Percentiles rank a stretch among this genome's conserved stretches.
These are phyloP conservation scores for Nitzschia putrida DNA, from an alignment of 108 stramenopile genomes.

Conservation along the genomic window DNA sequence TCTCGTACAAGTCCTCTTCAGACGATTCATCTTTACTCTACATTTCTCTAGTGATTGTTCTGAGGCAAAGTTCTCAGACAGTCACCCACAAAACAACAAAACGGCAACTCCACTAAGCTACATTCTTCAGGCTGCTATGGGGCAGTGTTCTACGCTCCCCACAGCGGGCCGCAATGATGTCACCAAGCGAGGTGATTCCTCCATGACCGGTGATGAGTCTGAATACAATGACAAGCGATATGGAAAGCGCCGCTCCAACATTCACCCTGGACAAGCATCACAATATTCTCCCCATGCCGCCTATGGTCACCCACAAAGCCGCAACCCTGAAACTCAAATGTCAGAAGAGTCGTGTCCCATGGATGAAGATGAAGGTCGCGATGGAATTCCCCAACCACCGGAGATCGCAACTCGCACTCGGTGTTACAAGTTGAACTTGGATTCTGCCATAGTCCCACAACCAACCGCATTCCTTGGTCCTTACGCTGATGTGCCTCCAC, in stretches of 20 bases:
- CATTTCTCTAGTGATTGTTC: slow-evolving; percentile 26
- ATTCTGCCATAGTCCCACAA: slow-evolving; percentile 40
- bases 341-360: slow-evolving; percentile 30
- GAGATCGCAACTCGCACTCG: slow-evolving; percentile 55
- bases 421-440: slow-evolving; percentile 83
- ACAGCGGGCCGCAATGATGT: slow-evolving; percentile 41
- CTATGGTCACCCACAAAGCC: slow-evolving; percentile 25
- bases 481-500: slow-evolving; percentile 45
- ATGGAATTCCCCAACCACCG: slow-evolving; percentile 46
- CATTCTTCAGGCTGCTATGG: slow-evolving; percentile 73
- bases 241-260: slow-evolving; percentile 9
- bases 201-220: slow-evolving; percentile 7
- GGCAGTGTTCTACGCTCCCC: slow-evolving; percentile 75
- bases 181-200: slow-evolving; percentile 18
- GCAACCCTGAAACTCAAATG: slow-evolving; percentile 17
- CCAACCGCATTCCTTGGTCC: slow-evolving; percentile 39
- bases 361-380: slow-evolving; percentile 44
- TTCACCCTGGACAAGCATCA: slow-evolving; percentile 13
- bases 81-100: slow-evolving; percentile 31
- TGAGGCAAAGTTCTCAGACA: slow-evolving; percentile 34
- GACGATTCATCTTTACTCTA: no score
- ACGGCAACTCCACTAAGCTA: slow-evolving; percentile 62
- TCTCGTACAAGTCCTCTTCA: not conserved
- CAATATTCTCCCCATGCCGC: slow-evolving; percentile 9
- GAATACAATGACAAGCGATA: slow-evolving; percentile 14